phyloP scores from a whole-genome alignment of 2,329 filamentous ascomycete species.

The Colletotrichum sidae region DNA sequence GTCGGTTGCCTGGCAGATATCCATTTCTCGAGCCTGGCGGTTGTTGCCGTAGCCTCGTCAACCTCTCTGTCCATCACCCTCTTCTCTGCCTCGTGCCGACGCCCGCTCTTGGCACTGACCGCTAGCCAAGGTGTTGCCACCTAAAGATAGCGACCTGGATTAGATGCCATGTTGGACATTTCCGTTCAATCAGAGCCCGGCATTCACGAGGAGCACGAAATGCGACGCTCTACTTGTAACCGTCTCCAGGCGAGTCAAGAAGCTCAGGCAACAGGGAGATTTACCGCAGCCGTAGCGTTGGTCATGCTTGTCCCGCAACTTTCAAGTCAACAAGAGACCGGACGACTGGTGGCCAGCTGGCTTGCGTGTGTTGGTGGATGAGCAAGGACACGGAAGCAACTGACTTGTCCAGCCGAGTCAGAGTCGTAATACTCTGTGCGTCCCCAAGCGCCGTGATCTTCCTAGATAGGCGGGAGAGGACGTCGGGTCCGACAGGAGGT shows the following conservation, averaged over 20 bases:
- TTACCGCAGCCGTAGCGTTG: too few relatives aligned
- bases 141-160: too few relatives aligned
- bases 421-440: too few relatives aligned
- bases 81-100: conserved; percentile 16
- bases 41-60: background rate
- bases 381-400: too few relatives aligned
- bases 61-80: background rate
- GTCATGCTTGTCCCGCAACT: conserved; percentile 4
- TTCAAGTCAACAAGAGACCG: background rate
- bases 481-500: too few relatives aligned
- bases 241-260: conserved; percentile 7
- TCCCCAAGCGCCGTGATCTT: too few relatives aligned
- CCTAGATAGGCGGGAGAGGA: too few relatives aligned
- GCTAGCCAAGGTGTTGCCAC: background rate
- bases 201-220: background rate
- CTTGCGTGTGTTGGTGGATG: too few relatives aligned
- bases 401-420: too few relatives aligned
- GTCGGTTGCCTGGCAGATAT: background rate
- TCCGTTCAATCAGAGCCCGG: background rate
- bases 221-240: background rate
- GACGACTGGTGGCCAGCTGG: too few relatives aligned
- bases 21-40: background rate
- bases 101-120: background rate
- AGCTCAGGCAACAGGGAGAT: background rate
- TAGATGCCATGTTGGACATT: too few relatives aligned